Percentiles rank a stretch among this genome's conserved stretches.
phyloP scores from a whole-genome alignment of 176 grass and related monocot species.

The Avena sativa region DNA sequence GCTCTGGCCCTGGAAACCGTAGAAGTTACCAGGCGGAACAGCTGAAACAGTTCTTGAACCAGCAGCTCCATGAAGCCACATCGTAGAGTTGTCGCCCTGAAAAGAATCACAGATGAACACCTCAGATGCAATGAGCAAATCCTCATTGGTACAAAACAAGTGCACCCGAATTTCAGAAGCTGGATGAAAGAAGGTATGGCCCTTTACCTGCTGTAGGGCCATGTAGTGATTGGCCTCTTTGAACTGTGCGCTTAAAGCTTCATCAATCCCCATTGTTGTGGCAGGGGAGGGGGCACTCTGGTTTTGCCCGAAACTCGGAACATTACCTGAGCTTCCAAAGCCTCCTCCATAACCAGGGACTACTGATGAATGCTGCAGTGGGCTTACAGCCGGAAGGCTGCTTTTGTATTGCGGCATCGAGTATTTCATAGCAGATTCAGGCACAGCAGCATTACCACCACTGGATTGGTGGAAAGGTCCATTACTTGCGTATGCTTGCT shows the following conservation, averaged over 20 bases:
- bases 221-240: slow-evolving; percentile 84
- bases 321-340: slow-evolving; percentile 69
- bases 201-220: slow-evolving; percentile 80
- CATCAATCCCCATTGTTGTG: slow-evolving; percentile 74
- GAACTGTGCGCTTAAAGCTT: slow-evolving; percentile 77
- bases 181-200: neutral
- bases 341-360: slow-evolving; percentile 74
- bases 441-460: slow-evolving; percentile 50
- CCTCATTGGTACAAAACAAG: slow-evolving; percentile 12
- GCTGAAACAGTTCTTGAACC: slow-evolving; percentile 80
- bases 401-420: slow-evolving; percentile 88
- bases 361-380: slow-evolving; percentile 66
- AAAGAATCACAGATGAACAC: slow-evolving; percentile 2
- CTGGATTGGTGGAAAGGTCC: slow-evolving; percentile 80
- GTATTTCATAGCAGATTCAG: slow-evolving; percentile 79
- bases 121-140: slow-evolving; percentile 25
- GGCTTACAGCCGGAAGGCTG: slow-evolving; percentile 60
- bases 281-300: slow-evolving; percentile 57
- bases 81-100: slow-evolving; percentile 68
- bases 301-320: slow-evolving; percentile 72
- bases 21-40: slow-evolving; percentile 69
- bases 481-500: slow-evolving; percentile 85
- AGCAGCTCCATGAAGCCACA: slow-evolving; percentile 84
- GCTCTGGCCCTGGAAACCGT: slow-evolving; percentile 75
- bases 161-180: slow-evolving; percentile 7